A percentile compares a stretch with the other conserved stretches of the same genome.
Conservation (phyloP, 345 rosid species). For the Pugionium cornutum region DNA sequence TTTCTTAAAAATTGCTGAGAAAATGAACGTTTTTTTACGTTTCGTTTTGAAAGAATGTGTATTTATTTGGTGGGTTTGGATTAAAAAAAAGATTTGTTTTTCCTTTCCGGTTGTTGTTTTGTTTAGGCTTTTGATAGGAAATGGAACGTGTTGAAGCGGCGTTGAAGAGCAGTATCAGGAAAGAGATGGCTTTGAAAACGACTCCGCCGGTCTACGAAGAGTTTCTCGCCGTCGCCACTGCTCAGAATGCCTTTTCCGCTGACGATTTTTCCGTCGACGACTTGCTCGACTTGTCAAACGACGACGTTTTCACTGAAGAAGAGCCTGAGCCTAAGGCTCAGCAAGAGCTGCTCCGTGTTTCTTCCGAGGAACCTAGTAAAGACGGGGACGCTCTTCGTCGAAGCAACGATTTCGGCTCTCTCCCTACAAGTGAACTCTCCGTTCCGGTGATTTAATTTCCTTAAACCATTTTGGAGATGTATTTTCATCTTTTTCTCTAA, state of each 20-base stretch:
- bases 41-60: slow-evolving; percentile 23
- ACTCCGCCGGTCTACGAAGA: slow-evolving; percentile 49
- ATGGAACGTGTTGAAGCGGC: slow-evolving; percentile 77
- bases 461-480: not conserved
- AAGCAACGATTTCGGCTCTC: slow-evolving; percentile 36
- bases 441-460: slow-evolving; percentile 57
- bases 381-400: slow-evolving; percentile 24
- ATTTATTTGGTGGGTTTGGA: slow-evolving; percentile 8
- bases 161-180: slow-evolving; percentile 60
- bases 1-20: slow-evolving; percentile 17
- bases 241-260: slow-evolving; percentile 43
- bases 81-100: not conserved
- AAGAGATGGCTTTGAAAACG: slow-evolving; percentile 55
- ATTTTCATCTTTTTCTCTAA: not conserved
- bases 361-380: slow-evolving; percentile 34
- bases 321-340: slow-evolving; percentile 32
- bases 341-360: slow-evolving; percentile 29
- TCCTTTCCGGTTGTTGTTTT: not conserved
- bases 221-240: slow-evolving; percentile 33
- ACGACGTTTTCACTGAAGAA: slow-evolving; percentile 50
- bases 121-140: not conserved
- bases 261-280: slow-evolving; percentile 83
- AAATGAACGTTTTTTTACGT: slow-evolving; percentile 27
- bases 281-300: slow-evolving; percentile 77
- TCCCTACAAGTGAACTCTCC: slow-evolving; percentile 55